A percentile compares a stretch with the other conserved stretches of the same genome.
phyloP scores from a whole-genome alignment of 1,139 yeast genomes.

The Scheffersomyces cryptocercus region DNA sequence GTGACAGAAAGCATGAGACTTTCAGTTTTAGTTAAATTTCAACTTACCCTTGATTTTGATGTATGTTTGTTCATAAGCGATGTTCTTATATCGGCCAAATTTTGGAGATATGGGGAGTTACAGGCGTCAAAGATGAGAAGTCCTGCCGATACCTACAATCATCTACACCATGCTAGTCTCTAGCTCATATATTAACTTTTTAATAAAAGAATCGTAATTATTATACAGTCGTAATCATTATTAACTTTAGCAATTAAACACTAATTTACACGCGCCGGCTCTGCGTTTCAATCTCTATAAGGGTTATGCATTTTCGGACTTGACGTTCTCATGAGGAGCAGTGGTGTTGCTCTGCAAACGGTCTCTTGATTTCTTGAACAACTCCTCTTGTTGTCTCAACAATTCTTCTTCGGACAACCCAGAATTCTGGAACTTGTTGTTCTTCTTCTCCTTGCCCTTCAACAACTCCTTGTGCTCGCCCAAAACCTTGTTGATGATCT shows the following conservation, averaged over 20 bases:
- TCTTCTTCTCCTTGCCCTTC: slow-evolving; percentile 87
- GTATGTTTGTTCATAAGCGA: too few species aligned
- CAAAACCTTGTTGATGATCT: slow-evolving; percentile 77
- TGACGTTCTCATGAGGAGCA: not conserved
- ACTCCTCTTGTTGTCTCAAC: slow-evolving; percentile 86
- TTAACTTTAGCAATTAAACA: not conserved
- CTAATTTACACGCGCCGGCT: not conserved
- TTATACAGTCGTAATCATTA: slow-evolving; percentile 1
- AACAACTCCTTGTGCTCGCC: slow-evolving; percentile 85
- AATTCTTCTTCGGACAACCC: slow-evolving; percentile 93
- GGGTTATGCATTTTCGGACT: not conserved
- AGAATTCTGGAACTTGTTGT: slow-evolving; percentile 88
- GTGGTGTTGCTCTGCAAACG: slow-evolving; percentile 49
- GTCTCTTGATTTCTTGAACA: slow-evolving; percentile 86
- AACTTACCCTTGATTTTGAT: too few species aligned
- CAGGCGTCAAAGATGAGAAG: too few species aligned
- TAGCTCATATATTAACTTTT: too few species aligned
- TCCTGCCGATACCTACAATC: too few species aligned
- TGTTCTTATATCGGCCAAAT: too few species aligned
- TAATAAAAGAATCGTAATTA: not conserved
- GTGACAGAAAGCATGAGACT: too few species aligned
- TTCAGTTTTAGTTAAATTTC: too few species aligned
- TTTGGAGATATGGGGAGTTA: too few species aligned
- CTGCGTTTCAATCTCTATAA: not conserved
- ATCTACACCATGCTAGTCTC: too few species aligned